Percentiles rank a stretch among this genome's conserved stretches.
phyloP scores from a whole-genome alignment of 768 basidiomycete genomes.

The Dentipellis fragilis region DNA sequence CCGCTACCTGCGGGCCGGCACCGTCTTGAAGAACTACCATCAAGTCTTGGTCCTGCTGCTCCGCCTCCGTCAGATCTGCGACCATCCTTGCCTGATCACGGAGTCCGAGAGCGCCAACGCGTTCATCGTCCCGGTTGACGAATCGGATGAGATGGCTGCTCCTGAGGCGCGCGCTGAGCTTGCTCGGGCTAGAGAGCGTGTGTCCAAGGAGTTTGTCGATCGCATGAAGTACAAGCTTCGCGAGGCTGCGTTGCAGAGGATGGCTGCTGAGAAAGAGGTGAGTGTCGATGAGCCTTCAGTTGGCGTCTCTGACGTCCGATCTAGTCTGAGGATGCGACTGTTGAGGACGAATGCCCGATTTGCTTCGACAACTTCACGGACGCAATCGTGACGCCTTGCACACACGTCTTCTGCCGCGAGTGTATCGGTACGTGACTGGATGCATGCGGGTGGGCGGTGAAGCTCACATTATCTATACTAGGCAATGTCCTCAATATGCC shows the following conservation, averaged over 20 bases:
- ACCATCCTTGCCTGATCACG: slow-evolving; percentile 58
- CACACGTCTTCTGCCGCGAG: slow-evolving; percentile 51
- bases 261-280: slow-evolving; percentile 46
- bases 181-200: slow-evolving; percentile 31
- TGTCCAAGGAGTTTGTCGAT: slow-evolving; percentile 38
- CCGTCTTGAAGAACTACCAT: slow-evolving; percentile 62
- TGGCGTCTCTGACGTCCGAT: not conserved
- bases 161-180: slow-evolving; percentile 30
- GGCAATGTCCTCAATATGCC: slow-evolving; percentile 36
- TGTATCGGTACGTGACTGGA: slow-evolving; percentile 39
- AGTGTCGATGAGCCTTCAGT: not conserved
- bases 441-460: slow-evolving; percentile 1
- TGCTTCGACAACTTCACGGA: slow-evolving; percentile 51
- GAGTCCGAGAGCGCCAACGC: slow-evolving; percentile 33
- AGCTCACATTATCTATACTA: too few species aligned
- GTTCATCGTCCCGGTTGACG: slow-evolving; percentile 32
- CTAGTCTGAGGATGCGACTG: slow-evolving; percentile 37
- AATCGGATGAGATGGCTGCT: slow-evolving; percentile 19
- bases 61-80: slow-evolving; percentile 57
- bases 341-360: slow-evolving; percentile 55
- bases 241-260: slow-evolving; percentile 30
- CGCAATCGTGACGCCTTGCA: slow-evolving; percentile 47
- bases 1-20: slow-evolving; percentile 46
- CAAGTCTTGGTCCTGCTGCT: slow-evolving; percentile 40
- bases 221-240: slow-evolving; percentile 39